Percentiles rank a stretch among this genome's conserved stretches.
Evolutionary conservation across 1,139 yeast species (phyloP).

Genomic region (Geotrichum carabidarum): DNA sequence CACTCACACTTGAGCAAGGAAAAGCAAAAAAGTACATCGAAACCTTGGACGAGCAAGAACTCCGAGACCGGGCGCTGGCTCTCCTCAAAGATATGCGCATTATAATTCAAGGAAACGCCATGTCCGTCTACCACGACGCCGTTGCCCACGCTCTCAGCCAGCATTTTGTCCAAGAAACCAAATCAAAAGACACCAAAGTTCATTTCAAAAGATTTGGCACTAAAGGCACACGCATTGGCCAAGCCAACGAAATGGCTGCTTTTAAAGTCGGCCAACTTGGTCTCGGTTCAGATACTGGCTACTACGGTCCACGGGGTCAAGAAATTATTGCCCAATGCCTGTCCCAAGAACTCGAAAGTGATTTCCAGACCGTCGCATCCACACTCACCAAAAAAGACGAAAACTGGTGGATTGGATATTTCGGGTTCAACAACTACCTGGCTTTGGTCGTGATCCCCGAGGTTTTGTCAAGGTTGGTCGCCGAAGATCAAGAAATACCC

Average conservation of each 20-base stretch:
- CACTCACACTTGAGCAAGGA: background rate
- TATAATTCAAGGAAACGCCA: slow-evolving; percentile 1
- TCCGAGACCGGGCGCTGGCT: background rate
- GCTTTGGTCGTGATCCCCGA: slow-evolving; percentile 12
- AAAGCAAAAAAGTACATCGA: background rate
- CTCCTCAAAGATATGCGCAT: background rate
- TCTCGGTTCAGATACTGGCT: slow-evolving; percentile 6
- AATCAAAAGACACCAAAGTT: slow-evolving; percentile 2
- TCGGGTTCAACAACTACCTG: slow-evolving; percentile 14
- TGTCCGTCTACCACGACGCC: slow-evolving; percentile 2
- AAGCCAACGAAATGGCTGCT: background rate
- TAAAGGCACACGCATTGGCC: background rate
- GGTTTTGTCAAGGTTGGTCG: slow-evolving; percentile 2
- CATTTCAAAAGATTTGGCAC: slow-evolving; percentile 8
- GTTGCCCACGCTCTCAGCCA: background rate
- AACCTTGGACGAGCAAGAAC: background rate
- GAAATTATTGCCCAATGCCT: background rate
- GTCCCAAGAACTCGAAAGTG: background rate
- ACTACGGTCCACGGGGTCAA: slow-evolving; percentile 11
- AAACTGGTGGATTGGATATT: slow-evolving; percentile 12
- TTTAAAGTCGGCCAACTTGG: slow-evolving; percentile 4
- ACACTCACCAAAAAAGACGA: background rate
- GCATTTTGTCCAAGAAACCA: background rate
- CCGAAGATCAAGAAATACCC: slow-evolving; percentile 1
- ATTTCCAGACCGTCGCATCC: background rate